Evolutionary conservation across 441 rosid genomes (phyloP), one percentile per base, ranked within the genome.

Genomic region (Arabidopsis hybrid): DNA sequence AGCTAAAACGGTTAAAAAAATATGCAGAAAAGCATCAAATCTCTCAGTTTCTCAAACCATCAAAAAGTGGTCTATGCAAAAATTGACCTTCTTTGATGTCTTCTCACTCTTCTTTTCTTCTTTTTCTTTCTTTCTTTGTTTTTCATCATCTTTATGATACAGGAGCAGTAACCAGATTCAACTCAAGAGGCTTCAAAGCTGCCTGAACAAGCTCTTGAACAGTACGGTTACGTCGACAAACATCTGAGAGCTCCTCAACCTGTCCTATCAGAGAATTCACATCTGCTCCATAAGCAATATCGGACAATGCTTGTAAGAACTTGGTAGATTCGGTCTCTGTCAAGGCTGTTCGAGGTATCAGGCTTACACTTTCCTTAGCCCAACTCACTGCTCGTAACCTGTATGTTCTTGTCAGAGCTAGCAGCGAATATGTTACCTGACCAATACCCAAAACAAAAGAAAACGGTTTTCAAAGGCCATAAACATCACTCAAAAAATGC

Each of bases 191-290:
- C 85, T 89, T 90, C 79, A 95, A 80, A 65, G 97, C 91, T 78
- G 87, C 93, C 83, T 90, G 97, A 21, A 95, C 99, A 9, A 95
- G 87, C 76, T 95, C 97, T 78, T 88, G 97, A 67, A 95, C 97
- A 2, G 96, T 95, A 69, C 95, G 76, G 78, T 95, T 95, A 12
- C 99, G 87, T 14, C 96, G 89, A 72, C 97, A 91, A 42, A 95
- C 93, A 43, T 95, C 99, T 4, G 97, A 95, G 36, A 95, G 81
- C 65, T 95, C 98, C 80, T 95, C 98, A 1, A 87, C 66, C 0
- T 93, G 89, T 58, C 80, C 81, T 81, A 89, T 87, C 82, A 85
- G 70, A 21, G 83, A 64, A 66, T 86, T 91, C 64, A 90, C 81
- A 71, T 90, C 94, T 6, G 75, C 85, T 60, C 97, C 99, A 3